These are phyloP conservation scores for Spergularia azorica DNA, from an alignment of 179 eudicot species.

Conservation along the genomic window DNA sequence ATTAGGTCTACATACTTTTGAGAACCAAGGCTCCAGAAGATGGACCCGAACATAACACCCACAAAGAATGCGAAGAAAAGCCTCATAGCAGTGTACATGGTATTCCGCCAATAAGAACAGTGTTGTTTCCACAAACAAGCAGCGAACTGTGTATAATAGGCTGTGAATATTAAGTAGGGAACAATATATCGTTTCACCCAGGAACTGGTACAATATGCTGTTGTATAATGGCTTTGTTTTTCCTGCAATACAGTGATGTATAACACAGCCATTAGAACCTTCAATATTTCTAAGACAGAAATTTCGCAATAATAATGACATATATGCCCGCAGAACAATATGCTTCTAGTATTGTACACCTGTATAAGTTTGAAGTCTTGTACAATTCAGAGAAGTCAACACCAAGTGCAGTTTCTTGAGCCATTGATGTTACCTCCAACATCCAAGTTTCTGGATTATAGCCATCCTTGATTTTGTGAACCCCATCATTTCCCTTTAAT, in stretches of 20 bases:
- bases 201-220: slow-evolving; percentile 35
- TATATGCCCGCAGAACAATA: neutral
- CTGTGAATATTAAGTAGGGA: slow-evolving; percentile 68
- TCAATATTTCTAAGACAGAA: neutral
- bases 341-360: slow-evolving; percentile 41
- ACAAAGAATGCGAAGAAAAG: slow-evolving; percentile 60
- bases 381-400: slow-evolving; percentile 62
- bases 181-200: slow-evolving; percentile 65
- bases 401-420: slow-evolving; percentile 60
- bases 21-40: slow-evolving; percentile 74
- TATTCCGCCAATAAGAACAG: slow-evolving; percentile 87
- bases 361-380: slow-evolving; percentile 63
- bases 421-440: slow-evolving; percentile 58
- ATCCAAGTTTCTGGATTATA: slow-evolving; percentile 86
- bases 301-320: neutral
- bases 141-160: slow-evolving; percentile 53
- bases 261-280: neutral
- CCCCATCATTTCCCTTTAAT: slow-evolving; percentile 53
- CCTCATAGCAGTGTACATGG: slow-evolving; percentile 74
- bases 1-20: slow-evolving; percentile 39
- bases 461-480: slow-evolving; percentile 60
- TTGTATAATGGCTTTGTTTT: neutral
- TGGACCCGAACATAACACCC: slow-evolving; percentile 69
- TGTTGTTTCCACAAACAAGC: slow-evolving; percentile 93
- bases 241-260: slow-evolving; percentile 34